Conservation (phyloP, 345 rosid genomes). For the Ceriops zippeliana region DNA sequence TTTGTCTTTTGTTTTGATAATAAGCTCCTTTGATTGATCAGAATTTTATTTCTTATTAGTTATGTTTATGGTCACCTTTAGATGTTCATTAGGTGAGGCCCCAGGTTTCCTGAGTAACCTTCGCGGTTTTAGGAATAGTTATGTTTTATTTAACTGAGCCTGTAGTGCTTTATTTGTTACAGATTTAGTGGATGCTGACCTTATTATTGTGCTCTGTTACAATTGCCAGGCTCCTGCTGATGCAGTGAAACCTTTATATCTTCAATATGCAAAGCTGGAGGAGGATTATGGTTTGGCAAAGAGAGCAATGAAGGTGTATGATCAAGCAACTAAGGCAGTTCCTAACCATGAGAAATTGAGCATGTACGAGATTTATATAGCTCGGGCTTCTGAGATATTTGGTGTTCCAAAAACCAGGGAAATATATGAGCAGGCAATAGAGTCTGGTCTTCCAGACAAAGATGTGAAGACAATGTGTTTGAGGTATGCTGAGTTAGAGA, state of each 20-base stretch:
- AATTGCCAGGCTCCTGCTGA: conserved; percentile 81
- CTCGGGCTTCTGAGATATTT: conserved; percentile 89
- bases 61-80: no score
- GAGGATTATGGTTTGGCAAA: conserved; percentile 95
- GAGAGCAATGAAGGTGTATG: conserved; percentile 94
- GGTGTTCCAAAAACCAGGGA: conserved; percentile 96
- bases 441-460: conserved; percentile 91
- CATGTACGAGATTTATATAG: conserved; percentile 91
- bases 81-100: not conserved
- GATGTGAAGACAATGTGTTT: conserved; percentile 92
- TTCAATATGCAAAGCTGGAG: conserved; percentile 94
- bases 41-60: not conserved
- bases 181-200: conserved; percentile 8
- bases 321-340: conserved; percentile 87
- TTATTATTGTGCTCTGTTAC: conserved; percentile 13
- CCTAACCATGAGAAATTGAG: conserved; percentile 76
- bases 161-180: not conserved
- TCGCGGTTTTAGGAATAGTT: not conserved
- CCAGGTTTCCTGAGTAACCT: not conserved
- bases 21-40: not conserved
- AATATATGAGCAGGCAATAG: conserved; percentile 91
- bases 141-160: not conserved
- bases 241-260: conserved; percentile 76
- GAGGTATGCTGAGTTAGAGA: conserved; percentile 87
- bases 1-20: not conserved